Conservation (phyloP, 163 green algal genomes). For the Chlorella variabilis region DNA sequence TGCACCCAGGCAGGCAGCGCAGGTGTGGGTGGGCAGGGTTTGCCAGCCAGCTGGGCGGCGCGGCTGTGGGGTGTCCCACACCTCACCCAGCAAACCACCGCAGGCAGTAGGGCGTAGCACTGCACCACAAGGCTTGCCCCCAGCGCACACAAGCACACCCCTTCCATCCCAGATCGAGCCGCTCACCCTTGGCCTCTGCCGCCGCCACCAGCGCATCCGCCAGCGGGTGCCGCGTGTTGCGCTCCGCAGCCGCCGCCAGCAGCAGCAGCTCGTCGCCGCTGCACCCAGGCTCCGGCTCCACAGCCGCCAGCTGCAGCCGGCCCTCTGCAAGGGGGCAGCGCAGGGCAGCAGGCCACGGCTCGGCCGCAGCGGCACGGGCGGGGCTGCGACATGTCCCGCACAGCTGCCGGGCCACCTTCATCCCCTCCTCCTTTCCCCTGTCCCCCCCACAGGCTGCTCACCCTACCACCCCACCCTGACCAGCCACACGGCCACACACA, state of each 20-base stretch:
- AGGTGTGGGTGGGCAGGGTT: too few relatives aligned
- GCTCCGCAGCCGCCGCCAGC: constrained; percentile 81
- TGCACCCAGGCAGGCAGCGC: constrained; percentile 3
- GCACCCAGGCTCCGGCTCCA: constrained; percentile 3
- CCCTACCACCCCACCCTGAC: too few relatives aligned
- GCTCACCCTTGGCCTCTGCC: constrained; percentile 42
- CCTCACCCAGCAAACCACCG: background rate
- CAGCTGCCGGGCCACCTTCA: too few relatives aligned
- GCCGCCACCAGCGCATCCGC: constrained; percentile 78
- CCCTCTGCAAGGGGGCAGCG: constrained; percentile 21
- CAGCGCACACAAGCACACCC: background rate
- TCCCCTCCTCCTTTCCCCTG: background rate
- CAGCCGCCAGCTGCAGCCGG: constrained; percentile 36
- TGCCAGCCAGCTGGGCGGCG: too few relatives aligned
- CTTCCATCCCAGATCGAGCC: background rate
- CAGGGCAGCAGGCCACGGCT: too few relatives aligned
- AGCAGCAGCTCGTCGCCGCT: constrained; percentile 64
- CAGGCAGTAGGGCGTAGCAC: too few relatives aligned
- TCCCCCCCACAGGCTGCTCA: background rate
- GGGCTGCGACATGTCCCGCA: too few relatives aligned
- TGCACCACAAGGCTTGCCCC: background rate
- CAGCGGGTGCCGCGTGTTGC: constrained; percentile 81
- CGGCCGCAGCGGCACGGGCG: too few relatives aligned
- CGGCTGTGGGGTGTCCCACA: too few relatives aligned
- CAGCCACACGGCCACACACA: too few relatives aligned